Evolutionary conservation across 345 rosid genomes (phyloP), one percentile per base, ranked within the genome.

Genomic region (Angophora floribunda): DNA sequence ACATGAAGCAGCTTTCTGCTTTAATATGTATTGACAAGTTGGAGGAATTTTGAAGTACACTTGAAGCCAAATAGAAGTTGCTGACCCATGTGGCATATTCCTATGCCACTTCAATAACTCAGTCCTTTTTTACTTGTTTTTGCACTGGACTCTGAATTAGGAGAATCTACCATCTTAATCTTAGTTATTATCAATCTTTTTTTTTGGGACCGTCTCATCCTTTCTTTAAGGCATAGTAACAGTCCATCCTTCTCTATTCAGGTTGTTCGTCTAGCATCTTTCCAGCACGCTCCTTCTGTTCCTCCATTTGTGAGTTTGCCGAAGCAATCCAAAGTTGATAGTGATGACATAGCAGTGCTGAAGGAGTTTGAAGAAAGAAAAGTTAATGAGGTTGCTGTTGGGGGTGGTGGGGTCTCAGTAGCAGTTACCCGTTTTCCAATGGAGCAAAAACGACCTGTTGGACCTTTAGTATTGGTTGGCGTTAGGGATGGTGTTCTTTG

Each of bases 401-500:
- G 99, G 91, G 99, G 99, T 87, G 99, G 99, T 87, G 99, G 99
- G 87, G 97, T 97, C 88, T 95, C 99, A 55, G 99, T 97, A 88
- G 99, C 99, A 87, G 97, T 98, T 91, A 97, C 99, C 89, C 98
- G 99, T 89, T 98, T 97, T 90, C 99, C 99, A 32, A 65, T 92
- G 67, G 99, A 98, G 91, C 98, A 97, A 89, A 98, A 95, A 89
- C 96, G 99, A 87, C 99, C 99, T 55, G 96, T 98, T 75, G 99
- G 99, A 92, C 99, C 99, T 88, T 93, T 98, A 87, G 93, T 96
- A 90, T 94, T 98, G 87, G 97, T 95, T 90, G 99, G 99, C 86
- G 98, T 98, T 75, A 95, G 97, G 88, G 98, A 98, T 94, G 99
- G 99, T 89, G 99, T 98, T 93, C 99, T 98, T 87, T 98, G 99